Percentiles rank a stretch among this genome's conserved stretches.
phyloP scores from a whole-genome alignment of 1,139 yeast species.

The Yamadazyma epiphylla region DNA sequence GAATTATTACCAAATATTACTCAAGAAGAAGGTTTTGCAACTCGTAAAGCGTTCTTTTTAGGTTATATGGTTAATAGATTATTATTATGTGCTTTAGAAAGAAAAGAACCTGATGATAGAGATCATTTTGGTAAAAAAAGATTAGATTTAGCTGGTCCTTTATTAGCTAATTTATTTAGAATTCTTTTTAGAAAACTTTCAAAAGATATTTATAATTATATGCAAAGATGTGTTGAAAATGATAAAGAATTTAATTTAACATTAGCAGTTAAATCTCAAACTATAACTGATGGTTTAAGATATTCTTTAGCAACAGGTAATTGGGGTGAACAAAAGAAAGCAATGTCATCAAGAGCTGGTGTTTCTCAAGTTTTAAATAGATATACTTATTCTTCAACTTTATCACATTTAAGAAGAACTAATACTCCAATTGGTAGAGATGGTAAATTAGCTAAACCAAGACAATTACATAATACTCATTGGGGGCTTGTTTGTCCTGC shows the following conservation, averaged over 20 bases:
- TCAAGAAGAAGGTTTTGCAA: slow-evolving; percentile 94
- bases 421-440: slow-evolving; percentile 99
- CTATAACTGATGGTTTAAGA: slow-evolving; percentile 94
- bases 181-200: slow-evolving; percentile 90
- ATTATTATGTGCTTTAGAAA: slow-evolving; percentile 89
- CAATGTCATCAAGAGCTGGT: slow-evolving; percentile 98
- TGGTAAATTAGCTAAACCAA: slow-evolving; percentile 96
- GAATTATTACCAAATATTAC: slow-evolving; percentile 96
- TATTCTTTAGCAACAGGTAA: slow-evolving; percentile 98
- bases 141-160: slow-evolving; percentile 96
- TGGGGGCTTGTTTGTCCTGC: slow-evolving; percentile 99
- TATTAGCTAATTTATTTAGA: slow-evolving; percentile 91
- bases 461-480: slow-evolving; percentile 98
- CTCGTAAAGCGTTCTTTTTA: slow-evolving; percentile 92
- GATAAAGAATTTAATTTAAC: slow-evolving; percentile 95
- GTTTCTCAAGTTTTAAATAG: slow-evolving; percentile 98
- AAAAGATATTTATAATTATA: slow-evolving; percentile 91
- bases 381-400: slow-evolving; percentile 94
- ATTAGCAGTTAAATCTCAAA: slow-evolving; percentile 93
- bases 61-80: slow-evolving; percentile 98
- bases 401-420: slow-evolving; percentile 97
- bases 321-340: slow-evolving; percentile 99
- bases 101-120: slow-evolving; percentile 98
- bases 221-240: slow-evolving; percentile 98
- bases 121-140: slow-evolving; percentile 99